Percentiles rank a stretch among this genome's conserved stretches.
Evolutionary conservation across 2,329 filamentous ascomycete genomes (phyloP).

Genomic region (Phaeosphaeria sp.): DNA sequence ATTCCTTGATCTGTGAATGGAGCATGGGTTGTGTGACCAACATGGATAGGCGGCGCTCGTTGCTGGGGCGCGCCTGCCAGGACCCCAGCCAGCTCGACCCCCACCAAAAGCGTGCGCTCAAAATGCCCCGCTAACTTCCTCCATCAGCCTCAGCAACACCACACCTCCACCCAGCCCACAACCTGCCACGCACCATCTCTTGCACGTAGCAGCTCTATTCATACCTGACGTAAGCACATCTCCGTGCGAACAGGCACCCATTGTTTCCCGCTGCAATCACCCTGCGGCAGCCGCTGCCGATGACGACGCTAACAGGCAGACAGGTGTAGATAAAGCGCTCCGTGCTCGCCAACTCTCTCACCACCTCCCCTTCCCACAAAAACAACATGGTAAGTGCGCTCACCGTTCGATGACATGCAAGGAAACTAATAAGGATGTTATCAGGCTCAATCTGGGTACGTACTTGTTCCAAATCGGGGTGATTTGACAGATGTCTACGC

Average conservation of each 20-base stretch:
- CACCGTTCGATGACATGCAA: neutral
- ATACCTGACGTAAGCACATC: conserved; percentile 35
- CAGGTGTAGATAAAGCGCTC: conserved; percentile 43
- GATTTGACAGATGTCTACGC: no score
- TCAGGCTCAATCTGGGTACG: conserved; percentile 55
- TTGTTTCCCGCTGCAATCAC: conserved; percentile 6
- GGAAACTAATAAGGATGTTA: conserved; percentile 23
- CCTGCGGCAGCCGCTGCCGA: conserved; percentile 25
- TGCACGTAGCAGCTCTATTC: conserved; percentile 24
- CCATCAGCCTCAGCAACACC: conserved; percentile 30
- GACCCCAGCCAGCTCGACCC: conserved; percentile 18
- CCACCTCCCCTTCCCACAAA: conserved; percentile 27
- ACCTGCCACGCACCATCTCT: conserved; percentile 21
- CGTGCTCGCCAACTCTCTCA: conserved; percentile 24
- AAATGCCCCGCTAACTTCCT: conserved; percentile 17
- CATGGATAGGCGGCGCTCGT: conserved; percentile 18
- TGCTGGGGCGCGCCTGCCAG: conserved; percentile 30
- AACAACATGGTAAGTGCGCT: conserved; percentile 44
- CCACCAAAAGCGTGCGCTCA: conserved; percentile 27
- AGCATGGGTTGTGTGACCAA: conserved; percentile 8
- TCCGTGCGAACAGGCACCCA: conserved; percentile 22
- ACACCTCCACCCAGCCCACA: conserved; percentile 26
- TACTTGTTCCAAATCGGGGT: conserved; percentile 24
- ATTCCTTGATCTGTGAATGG: conserved; percentile 6
- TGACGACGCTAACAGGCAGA: conserved; percentile 49